Evolutionary conservation across 495 filamentous ascomycete genomes (phyloP).

Genomic region (Melanomma pulvis-pyrius): DNA sequence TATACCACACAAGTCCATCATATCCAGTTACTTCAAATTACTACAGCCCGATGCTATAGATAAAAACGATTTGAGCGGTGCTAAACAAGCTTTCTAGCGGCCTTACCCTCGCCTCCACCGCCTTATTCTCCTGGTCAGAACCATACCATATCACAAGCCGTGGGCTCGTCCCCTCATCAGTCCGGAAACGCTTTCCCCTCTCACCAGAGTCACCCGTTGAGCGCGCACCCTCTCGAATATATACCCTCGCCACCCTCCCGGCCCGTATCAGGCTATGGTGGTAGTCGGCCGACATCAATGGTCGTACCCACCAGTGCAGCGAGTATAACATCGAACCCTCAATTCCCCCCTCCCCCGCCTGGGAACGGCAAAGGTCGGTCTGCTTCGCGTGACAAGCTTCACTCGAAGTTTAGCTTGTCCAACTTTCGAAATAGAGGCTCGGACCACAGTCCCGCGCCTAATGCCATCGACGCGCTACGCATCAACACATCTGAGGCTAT

Average conservation of each 20-base stretch:
- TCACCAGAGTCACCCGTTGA: slow-evolving; percentile 14
- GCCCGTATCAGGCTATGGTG: slow-evolving; percentile 19
- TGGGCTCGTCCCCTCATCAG: slow-evolving; percentile 35
- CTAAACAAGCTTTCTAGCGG: slow-evolving; percentile 29
- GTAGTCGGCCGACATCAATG: slow-evolving; percentile 28
- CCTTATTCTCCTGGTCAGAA: slow-evolving; percentile 44
- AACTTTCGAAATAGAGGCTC: slow-evolving; percentile 32
- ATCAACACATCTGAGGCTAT: slow-evolving; percentile 39
- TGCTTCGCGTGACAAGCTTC: slow-evolving; percentile 43
- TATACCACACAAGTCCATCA: neutral
- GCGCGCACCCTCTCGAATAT: slow-evolving; percentile 27
- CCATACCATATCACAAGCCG: slow-evolving; percentile 29
- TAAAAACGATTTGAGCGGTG: slow-evolving; percentile 4
- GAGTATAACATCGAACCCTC: slow-evolving; percentile 29
- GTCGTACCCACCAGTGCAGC: slow-evolving; percentile 30
- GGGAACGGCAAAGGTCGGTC: slow-evolving; percentile 31
- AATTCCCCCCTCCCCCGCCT: slow-evolving; percentile 44
- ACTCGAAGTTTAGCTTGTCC: slow-evolving; percentile 42
- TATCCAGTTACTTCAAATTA: neutral
- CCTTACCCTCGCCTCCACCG: slow-evolving; percentile 49
- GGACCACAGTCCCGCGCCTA: slow-evolving; percentile 31
- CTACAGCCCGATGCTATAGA: neutral
- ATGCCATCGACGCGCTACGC: slow-evolving; percentile 36
- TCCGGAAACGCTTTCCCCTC: slow-evolving; percentile 20
- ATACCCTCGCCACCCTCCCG: slow-evolving; percentile 15